phyloP scores from a whole-genome alignment of 2,329 filamentous ascomycete genomes.

The Monosporascus sp. region DNA sequence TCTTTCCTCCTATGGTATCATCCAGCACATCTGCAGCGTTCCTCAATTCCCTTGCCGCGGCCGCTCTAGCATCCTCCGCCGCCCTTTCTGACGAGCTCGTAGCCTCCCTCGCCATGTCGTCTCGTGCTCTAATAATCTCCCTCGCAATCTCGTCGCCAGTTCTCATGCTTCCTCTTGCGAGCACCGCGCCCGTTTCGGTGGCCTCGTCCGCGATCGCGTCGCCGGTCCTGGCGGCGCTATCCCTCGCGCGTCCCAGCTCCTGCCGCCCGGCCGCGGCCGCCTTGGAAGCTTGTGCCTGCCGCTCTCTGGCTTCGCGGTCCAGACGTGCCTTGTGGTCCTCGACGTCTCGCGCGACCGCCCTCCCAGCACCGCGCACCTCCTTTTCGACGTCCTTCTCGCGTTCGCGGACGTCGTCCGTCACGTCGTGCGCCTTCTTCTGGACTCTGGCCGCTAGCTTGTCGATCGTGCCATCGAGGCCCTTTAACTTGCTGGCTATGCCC shows the following conservation, averaged over 20 bases:
- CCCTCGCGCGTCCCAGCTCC: neutral
- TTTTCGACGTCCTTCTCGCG: constrained; percentile 13
- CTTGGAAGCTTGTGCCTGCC: constrained; percentile 2
- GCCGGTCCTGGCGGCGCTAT: neutral
- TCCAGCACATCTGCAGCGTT: neutral
- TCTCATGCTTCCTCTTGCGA: no score
- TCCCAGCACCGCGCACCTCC: constrained; percentile 11
- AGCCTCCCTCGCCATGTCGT: neutral
- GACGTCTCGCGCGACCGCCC: constrained; percentile 10
- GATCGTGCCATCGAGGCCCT: constrained; percentile 7
- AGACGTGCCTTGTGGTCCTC: constrained; percentile 9
- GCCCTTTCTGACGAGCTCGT: neutral
- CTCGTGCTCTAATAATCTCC: neutral
- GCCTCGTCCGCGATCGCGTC: neutral
- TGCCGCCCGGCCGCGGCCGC: constrained; percentile 4
- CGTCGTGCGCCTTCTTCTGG: constrained; percentile 8
- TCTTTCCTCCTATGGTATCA: neutral
- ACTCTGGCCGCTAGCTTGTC: constrained; percentile 9
- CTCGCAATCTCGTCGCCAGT: no score
- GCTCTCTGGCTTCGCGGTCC: constrained; percentile 12
- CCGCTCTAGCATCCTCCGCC: neutral
- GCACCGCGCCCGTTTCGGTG: neutral
- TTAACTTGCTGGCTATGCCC: constrained; percentile 10
- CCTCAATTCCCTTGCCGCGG: neutral
- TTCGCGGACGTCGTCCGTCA: constrained; percentile 13